Percentiles rank a stretch among this genome's conserved stretches.
These are phyloP conservation scores for Silene latifolia DNA, from an alignment of 148 eudicot genomes.

Conservation along the genomic window DNA sequence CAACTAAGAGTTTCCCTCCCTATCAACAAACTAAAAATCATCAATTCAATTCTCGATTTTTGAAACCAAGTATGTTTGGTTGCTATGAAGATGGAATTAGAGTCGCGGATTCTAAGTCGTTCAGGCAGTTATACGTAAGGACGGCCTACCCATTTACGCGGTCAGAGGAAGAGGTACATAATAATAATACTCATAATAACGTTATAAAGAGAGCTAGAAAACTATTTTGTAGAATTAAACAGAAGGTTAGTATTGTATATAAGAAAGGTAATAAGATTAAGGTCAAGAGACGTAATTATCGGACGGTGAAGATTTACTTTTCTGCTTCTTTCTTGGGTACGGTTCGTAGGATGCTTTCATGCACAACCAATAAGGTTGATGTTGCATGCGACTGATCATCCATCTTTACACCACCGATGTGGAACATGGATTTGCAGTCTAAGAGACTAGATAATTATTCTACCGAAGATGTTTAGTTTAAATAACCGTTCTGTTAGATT, in stretches of 20 bases:
- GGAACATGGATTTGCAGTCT: too few relatives aligned
- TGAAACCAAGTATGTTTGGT: slow-evolving; percentile 21
- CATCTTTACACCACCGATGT: not conserved
- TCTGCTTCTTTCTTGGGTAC: slow-evolving; percentile 25
- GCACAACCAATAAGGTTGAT: slow-evolving; percentile 39
- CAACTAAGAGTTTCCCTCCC: slow-evolving; percentile 26
- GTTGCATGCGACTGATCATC: slow-evolving; percentile 14
- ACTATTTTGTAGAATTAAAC: slow-evolving; percentile 36
- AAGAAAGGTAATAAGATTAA: slow-evolving; percentile 3
- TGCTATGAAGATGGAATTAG: not conserved
- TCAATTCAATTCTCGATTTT: slow-evolving; percentile 31
- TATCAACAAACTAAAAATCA: not conserved
- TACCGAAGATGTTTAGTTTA: too few relatives aligned
- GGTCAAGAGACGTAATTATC: slow-evolving; percentile 3
- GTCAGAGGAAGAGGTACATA: slow-evolving; percentile 33
- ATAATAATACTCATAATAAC: not conserved
- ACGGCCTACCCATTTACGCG: slow-evolving; percentile 57
- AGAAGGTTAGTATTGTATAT: slow-evolving; percentile 21
- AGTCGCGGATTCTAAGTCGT: slow-evolving; percentile 52
- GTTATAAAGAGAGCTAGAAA: slow-evolving; percentile 29
- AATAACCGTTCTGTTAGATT: too few relatives aligned
- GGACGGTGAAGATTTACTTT: slow-evolving; percentile 24
- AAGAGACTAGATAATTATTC: too few relatives aligned
- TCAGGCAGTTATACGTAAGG: slow-evolving; percentile 58
- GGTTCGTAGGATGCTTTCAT: slow-evolving; percentile 38